Evolutionary conservation across 768 basidiomycete species (phyloP), one percentile per base, ranked within the genome.

Genomic region (Naganishia antarctica): DNA sequence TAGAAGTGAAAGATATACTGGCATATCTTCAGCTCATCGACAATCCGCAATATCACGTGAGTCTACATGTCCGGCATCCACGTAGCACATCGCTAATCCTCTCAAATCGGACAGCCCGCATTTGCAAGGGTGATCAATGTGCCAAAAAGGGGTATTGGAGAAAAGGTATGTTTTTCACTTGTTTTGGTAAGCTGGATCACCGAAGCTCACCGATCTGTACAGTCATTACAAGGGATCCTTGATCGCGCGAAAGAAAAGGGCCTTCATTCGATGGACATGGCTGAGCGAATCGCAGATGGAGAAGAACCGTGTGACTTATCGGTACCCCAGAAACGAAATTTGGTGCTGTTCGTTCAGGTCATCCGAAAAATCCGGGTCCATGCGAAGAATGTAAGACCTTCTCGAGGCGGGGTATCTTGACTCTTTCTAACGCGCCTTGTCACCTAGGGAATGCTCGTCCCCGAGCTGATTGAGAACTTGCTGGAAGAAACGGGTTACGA

Each of bases 11-110:
- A 78, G 88, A 90, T 75, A 61, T 91, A 12, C 78, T 91, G 29
- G 86, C 87, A 1, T 92, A 92, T 71, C 80, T 93, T 3, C 90
- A 91, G 72, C 79, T 93, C 3, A 80, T 87, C 1, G 89, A 91
- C 68, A 91, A 91, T 50, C 74, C 73, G 6, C 69, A 70, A 53
- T 79, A 76, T 43, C 68, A 70, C 6, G 74, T 74, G 32, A 70
- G 73, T 26, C 18, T 41, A 23, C 25, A 41, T 4, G 9, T 37
- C 23, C 12, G 29, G 34, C n/a, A 15, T n/a, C n/a, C 32, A 48
- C 26, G 61, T 70, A 47, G 70, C 40, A 44, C 41, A 40, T 16
- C 28, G 21, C 84, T 86, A 0, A 51, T 66, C n/a, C n/a, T n/a
- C n/a, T n/a, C 68, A 65, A 60, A 51, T 49, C 5, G 85, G 82